These are phyloP conservation scores for Colletotrichum filicis DNA, from an alignment of 2,329 filamentous ascomycete species.

Conservation along the genomic window DNA sequence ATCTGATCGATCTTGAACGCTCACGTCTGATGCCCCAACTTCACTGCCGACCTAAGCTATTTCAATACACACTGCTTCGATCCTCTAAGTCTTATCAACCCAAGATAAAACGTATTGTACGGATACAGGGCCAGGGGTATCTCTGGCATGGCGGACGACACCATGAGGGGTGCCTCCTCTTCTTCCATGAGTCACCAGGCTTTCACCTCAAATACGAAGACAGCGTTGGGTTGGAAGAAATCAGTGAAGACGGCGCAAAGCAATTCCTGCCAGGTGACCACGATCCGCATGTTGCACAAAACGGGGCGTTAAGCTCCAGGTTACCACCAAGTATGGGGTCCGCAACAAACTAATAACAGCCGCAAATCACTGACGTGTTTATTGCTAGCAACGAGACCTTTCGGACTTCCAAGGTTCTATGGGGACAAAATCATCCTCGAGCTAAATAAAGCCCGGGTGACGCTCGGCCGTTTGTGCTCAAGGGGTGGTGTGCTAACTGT, in stretches of 20 bases:
- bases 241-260: background rate
- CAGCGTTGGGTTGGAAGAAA: background rate
- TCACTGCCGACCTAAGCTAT: background rate
- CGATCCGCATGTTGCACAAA: background rate
- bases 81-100: background rate
- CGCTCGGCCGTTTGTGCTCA: slow-evolving; percentile 18
- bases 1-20: background rate
- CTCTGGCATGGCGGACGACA: background rate
- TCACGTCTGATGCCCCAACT: background rate
- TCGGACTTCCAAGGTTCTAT: background rate
- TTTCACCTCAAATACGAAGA: background rate
- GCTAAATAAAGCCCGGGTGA: slow-evolving; percentile 27
- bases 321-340: background rate
- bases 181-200: background rate
- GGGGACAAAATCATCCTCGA: background rate
- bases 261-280: background rate
- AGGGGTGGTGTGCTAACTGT: background rate
- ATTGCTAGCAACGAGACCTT: background rate
- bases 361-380: background rate
- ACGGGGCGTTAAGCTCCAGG: background rate
- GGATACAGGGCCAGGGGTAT: background rate
- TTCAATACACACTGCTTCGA: background rate
- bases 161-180: background rate
- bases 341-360: background rate
- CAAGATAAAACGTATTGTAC: background rate